Base-by-base conservation (phyloP, 1,139 yeast genomes). In the Pichia sp. region DNA sequence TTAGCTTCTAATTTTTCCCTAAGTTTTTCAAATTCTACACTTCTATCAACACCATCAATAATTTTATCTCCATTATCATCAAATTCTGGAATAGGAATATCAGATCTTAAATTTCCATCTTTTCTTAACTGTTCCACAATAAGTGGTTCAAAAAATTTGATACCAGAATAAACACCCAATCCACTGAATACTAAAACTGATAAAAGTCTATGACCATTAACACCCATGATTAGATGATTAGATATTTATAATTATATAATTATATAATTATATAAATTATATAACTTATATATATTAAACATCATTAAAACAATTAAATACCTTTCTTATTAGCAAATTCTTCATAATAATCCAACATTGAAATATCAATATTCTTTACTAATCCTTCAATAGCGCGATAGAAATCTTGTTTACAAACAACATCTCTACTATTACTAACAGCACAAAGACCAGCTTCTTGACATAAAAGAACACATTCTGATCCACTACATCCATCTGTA, bases 401-500 rank as follows among this genome's bases (percentile, higher is more conserved):
- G 57, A 92, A 92, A 62, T 92, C 97, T 30, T 68, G 67, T 51
- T 68, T 68, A 27, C 65, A 63, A 1, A 92, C 95, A 4, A 24
- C 22, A 2, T 32, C 46, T 10, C 38, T 16, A 5, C 46, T 42
- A 4, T 24, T 24, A 24, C 44, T 87, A 49, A 92, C 82, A 0
- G 97, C 97, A 10, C 86, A 45, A 3, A 92, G 68, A 2, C 98
- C 98, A 0, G 97, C 96, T 62, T 92, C 97, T 61, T 90, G 97
- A 56, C 97, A 87, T 26, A 90, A 64, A 35, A 89, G 73, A 0
- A 90, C 95, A 30, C 92, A 89, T 62, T 92, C 98, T 0, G 98
- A 97, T 37, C 98, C 98, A 0, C 97, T 87, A 57, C 95, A 89
- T 0, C 97, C 97, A 0, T 84, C 92, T 0, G 96, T 85, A n/a